Conservation (phyloP, 129 eudicot species). For the Helianthus tuberosus region DNA sequence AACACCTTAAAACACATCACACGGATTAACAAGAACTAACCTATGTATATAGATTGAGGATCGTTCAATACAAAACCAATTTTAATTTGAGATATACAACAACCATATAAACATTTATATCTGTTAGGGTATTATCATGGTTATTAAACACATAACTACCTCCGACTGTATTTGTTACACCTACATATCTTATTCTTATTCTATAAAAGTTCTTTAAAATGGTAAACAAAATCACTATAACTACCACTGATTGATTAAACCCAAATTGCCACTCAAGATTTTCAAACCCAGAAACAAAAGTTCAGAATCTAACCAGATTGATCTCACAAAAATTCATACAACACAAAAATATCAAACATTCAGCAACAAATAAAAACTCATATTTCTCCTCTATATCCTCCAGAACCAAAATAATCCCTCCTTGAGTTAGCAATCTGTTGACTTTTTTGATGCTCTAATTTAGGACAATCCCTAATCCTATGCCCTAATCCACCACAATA, state of each 20-base stretch:
- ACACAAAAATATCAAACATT: background rate
- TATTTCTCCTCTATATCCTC: slow-evolving; percentile 86
- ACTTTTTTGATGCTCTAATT: slow-evolving; percentile 74
- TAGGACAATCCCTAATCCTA: slow-evolving; percentile 69
- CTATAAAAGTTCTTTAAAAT: too few relatives aligned
- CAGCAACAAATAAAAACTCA: slow-evolving; percentile 16
- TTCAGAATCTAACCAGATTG: background rate
- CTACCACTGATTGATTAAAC: background rate
- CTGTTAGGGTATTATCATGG: too few relatives aligned
- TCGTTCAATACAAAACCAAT: too few relatives aligned
- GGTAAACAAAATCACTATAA: too few relatives aligned
- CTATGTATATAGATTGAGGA: too few relatives aligned
- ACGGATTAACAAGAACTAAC: too few relatives aligned
- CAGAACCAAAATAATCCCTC: slow-evolving; percentile 83
- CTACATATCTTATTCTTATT: too few relatives aligned
- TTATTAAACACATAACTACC: too few relatives aligned
- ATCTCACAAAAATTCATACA: background rate
- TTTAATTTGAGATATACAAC: too few relatives aligned
- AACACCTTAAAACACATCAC: too few relatives aligned
- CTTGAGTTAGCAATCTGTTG: slow-evolving; percentile 67
- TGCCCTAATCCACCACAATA: slow-evolving; percentile 93
- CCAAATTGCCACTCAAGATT: background rate
- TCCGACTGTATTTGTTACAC: too few relatives aligned
- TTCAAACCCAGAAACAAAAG: background rate
- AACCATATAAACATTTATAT: too few relatives aligned